Evolutionary conservation across 169 alveolate species (phyloP).

Genomic region (Plasmodium vinckei): DNA sequence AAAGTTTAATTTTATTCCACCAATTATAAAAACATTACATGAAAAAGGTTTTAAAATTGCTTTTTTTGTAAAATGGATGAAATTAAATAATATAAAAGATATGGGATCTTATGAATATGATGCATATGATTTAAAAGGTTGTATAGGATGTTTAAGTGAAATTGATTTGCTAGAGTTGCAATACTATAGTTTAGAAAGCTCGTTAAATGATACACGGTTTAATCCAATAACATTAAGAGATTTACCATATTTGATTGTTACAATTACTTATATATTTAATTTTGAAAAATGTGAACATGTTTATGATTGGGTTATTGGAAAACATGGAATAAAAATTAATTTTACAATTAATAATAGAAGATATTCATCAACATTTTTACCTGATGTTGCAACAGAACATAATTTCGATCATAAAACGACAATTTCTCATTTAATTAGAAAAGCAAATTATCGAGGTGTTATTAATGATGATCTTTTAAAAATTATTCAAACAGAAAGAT

Average conservation of each 20-base stretch:
- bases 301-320: slow-evolving; percentile 82
- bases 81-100: slow-evolving; percentile 30
- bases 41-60: slow-evolving; percentile 31
- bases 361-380: slow-evolving; percentile 83
- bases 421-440: slow-evolving; percentile 36
- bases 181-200: slow-evolving; percentile 38
- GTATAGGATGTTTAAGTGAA: slow-evolving; percentile 60
- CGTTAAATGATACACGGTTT: slow-evolving; percentile 46
- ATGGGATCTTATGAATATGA: slow-evolving; percentile 45
- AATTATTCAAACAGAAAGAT: slow-evolving; percentile 45
- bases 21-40: slow-evolving; percentile 21
- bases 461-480: slow-evolving; percentile 48
- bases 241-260: slow-evolving; percentile 35
- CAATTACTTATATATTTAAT: slow-evolving; percentile 26
- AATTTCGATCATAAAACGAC: slow-evolving; percentile 60
- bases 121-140: slow-evolving; percentile 57
- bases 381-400: slow-evolving; percentile 83
- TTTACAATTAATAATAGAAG: slow-evolving; percentile 59
- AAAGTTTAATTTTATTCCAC: slow-evolving; percentile 34
- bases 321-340: slow-evolving; percentile 78
- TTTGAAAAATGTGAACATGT: slow-evolving; percentile 76
- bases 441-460: slow-evolving; percentile 51
- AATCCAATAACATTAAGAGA: slow-evolving; percentile 34
- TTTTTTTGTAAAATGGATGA: slow-evolving; percentile 67
- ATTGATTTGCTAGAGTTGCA: slow-evolving; percentile 35